Base-by-base conservation (phyloP, 2,329 filamentous ascomycete species). In the Ascochyta clinopodiicola region DNA sequence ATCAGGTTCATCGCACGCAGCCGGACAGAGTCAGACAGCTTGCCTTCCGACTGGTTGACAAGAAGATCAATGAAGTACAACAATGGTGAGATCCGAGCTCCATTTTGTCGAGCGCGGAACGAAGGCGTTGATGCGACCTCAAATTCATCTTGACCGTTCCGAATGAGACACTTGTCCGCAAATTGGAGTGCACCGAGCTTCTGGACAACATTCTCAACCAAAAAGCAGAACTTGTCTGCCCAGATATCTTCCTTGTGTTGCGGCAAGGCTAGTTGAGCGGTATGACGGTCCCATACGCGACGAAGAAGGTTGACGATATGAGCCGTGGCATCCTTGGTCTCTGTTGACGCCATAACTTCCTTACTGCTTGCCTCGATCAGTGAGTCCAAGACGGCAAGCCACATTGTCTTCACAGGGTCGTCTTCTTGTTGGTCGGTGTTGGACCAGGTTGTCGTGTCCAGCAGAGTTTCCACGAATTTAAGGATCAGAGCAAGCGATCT, bases 321-420 rank as follows among this genome's bases (percentile, higher is more conserved):
- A 21, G 90, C 88, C 58, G 96, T 83, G 55, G 93, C 94, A 57
- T 87, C 84, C 68, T 91, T 90, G 1, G 92, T 91, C 58, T 98
- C 94, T 12, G 84, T 84, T 0, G 92, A 92, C 6, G 93, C 88
- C 66, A 94, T 96, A 64, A 99, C 89, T 75, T 99, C 95, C 75
- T 96, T 96, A 37, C 82, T 84, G 22, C 88, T 88, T 35, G 90
- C 89, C 44, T 84, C 83, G 2, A 86, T 83, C 24, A 92, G 79
- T 1, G 88, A 84, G 3, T 80, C 77, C 38, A 91, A 80, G 12
- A 92, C 78, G 1, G 83, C 79, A 25, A 78, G 73, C 88, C 88
- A 91, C 34, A 91, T 79, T 7, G 76, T 79, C 9, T 87, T 82
- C 8, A 88, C 78, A 3, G 82, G 75, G 31, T 74, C 66, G 29